A percentile compares a stretch with the other conserved stretches of the same genome.
phyloP scores from a whole-genome alignment of 2,329 filamentous ascomycete species.

The Rhinocladiella similis region DNA sequence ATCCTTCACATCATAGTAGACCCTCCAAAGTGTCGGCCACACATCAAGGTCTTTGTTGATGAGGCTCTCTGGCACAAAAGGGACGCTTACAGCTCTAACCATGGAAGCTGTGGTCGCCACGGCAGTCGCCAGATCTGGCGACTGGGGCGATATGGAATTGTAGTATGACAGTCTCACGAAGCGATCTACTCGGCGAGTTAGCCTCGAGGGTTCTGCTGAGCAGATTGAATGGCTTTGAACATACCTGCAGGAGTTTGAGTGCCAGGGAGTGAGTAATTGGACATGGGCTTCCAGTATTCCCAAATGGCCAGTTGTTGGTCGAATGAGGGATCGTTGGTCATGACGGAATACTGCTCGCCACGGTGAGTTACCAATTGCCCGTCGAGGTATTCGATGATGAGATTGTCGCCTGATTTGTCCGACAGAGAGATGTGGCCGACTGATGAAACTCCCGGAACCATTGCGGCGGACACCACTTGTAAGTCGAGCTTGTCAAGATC shows the following conservation, averaged over 20 bases:
- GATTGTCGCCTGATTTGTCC: background rate
- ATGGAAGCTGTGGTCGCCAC: conserved; percentile 2
- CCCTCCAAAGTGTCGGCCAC: conserved; percentile 11
- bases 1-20: conserved; percentile 6
- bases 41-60: conserved; percentile 7
- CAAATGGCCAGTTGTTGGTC: background rate
- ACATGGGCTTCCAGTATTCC: background rate
- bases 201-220: too few relatives aligned
- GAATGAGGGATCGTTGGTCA: background rate
- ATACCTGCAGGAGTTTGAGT: background rate
- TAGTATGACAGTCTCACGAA: conserved; percentile 8
- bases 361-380: background rate
- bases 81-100: conserved; percentile 9
- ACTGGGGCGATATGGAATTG: background rate
- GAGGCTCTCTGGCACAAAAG: background rate
- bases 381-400: background rate
- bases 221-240: too few relatives aligned
- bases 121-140: background rate
- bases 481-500: background rate
- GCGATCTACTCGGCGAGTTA: background rate
- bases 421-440: background rate
- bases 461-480: background rate
- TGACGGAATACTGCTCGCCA: background rate
- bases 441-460: conserved; percentile 1
- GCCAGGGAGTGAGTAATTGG: background rate